Evolutionary conservation across 2,329 filamentous ascomycete species (phyloP), one percentile per base, ranked within the genome.

Genomic region (Fusarium nanum): DNA sequence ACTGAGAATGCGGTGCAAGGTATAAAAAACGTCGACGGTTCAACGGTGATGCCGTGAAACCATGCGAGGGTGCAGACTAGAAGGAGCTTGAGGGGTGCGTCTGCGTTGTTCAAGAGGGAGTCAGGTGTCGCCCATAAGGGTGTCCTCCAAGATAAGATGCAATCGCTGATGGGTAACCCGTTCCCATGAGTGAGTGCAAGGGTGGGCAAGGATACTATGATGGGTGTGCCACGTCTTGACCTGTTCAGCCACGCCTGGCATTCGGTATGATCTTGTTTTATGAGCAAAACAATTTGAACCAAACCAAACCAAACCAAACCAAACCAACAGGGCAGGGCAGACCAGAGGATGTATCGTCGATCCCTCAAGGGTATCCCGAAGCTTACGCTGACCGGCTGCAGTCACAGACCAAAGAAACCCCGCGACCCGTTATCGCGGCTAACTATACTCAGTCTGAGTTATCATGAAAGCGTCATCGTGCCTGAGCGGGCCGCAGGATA

Each of bases 371-470:
- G 60, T 59, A 66, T 63, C 55, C 56, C 34, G 60, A 56, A 55
- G 37, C 28, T 53, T 64, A 57, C 60, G 23, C 63, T 76, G 74
- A 76, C 73, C 74, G 73, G 71, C 68, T 74, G 68, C 73, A 75
- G 66, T 65, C 66, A 37, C 23, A 27, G 27, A 50, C 44, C 56
- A 58, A 60, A 54, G 45, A 30, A 56, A 56, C 58, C 50, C 47
- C 63, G 27, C 63, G 46, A 45, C 40, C 60, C 56, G 68, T 71
- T 72, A 71, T 71, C 68, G 64, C 60, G 22, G 34, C 59, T 57
- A 52, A 56, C 41, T 42, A n/a, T 62, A 30, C 44, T 28, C 34
- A 42, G 30, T 48, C 37, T 27, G 32, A 52, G 45, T 22, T 69
- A 71, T 71, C 68, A 71, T 72, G 30, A 47, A 40, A 69, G 56